A percentile compares a stretch with the other conserved stretches of the same genome.
Evolutionary conservation across 306 rosid species (phyloP).

Genomic region (Corylus avellana): DNA sequence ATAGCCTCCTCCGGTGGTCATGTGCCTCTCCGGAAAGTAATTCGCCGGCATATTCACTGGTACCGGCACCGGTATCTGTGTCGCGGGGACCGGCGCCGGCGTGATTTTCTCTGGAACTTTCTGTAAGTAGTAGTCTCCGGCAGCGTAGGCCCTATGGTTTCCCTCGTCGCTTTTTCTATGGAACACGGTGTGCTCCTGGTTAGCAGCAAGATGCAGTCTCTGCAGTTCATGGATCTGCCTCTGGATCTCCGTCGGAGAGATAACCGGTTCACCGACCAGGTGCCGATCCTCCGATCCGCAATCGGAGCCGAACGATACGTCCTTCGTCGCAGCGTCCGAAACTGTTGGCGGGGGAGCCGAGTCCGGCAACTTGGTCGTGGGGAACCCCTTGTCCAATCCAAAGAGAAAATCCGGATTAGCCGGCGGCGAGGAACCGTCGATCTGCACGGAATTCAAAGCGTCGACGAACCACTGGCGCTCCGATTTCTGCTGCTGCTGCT

Average conservation of each 20-base stretch:
- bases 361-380: slow-evolving; percentile 39
- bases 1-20: slow-evolving; percentile 35
- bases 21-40: slow-evolving; percentile 52
- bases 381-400: slow-evolving; percentile 61
- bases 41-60: slow-evolving; percentile 37
- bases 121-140: slow-evolving; percentile 45
- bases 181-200: slow-evolving; percentile 35
- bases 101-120: slow-evolving; percentile 43
- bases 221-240: slow-evolving; percentile 58
- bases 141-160: slow-evolving; percentile 35
- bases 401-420: slow-evolving; percentile 74
- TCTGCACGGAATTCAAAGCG: slow-evolving; percentile 78
- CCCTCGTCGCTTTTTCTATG: slow-evolving; percentile 54
- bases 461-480: slow-evolving; percentile 83
- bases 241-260: slow-evolving; percentile 50
- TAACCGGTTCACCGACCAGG: slow-evolving; percentile 36
- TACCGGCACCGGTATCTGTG: slow-evolving; percentile 31
- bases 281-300: slow-evolving; percentile 50
- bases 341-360: slow-evolving; percentile 30
- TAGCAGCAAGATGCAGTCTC: slow-evolving; percentile 47
- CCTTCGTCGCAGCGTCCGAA: slow-evolving; percentile 40
- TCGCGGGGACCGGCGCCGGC: slow-evolving; percentile 28
- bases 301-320: slow-evolving; percentile 37
- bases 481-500: slow-evolving; percentile 33
- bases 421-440: slow-evolving; percentile 51